Base-by-base conservation (phyloP, 73 alveolate genomes). In the Vitrella brassicaformis region DNA sequence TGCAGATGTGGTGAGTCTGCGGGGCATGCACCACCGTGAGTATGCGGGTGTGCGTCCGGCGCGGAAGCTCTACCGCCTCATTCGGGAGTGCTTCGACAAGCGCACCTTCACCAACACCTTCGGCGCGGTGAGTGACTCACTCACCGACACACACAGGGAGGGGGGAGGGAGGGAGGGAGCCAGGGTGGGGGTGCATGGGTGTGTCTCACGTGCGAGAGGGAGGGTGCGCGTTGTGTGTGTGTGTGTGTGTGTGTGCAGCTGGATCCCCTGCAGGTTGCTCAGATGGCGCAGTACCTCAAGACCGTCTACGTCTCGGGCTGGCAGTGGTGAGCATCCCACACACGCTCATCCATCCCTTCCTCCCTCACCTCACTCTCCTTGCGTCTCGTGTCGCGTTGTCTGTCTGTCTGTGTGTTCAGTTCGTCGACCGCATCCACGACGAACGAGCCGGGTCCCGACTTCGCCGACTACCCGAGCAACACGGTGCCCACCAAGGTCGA, bases 371-470 rank as follows among this genome's bases (percentile, higher is more conserved):
- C 14, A 4, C 56, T 14, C 56, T 14, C 14, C 14, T 14, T 39
- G 56, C 14, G 22, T 14, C 56, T 39, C 56, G 4, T 39, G 22
- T 39, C 56, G 4, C 14, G 22, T 39, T 14, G 4, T 39, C 56
- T 39, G 22, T 39, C 14, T 14, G 4, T 14, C 14, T 39, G 56
- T n/a, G n/a, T n/a, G n/a, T n/a, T n/a, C 56, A 39, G 56, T 39
- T 82, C 90, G 31, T 82, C 92, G 67, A 75, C 92, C 27, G 90
- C 90, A 65, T 86, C 92, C 69, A 81, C 92, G 46, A 71, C 90
- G 47, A 86, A 92, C 78, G 98, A 92, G 72, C 94, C 94, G 25
- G 98, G 98, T 28, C 98, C 98, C 47, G 98, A 92, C 70, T 92
- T 90, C 75, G 98, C 96, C 27, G 98, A 92, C 78, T 92, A 92